A percentile compares a stretch with the other conserved stretches of the same genome.
Conservation (phyloP, 2,329 filamentous ascomycete species). For the Penicillium thymicola region DNA sequence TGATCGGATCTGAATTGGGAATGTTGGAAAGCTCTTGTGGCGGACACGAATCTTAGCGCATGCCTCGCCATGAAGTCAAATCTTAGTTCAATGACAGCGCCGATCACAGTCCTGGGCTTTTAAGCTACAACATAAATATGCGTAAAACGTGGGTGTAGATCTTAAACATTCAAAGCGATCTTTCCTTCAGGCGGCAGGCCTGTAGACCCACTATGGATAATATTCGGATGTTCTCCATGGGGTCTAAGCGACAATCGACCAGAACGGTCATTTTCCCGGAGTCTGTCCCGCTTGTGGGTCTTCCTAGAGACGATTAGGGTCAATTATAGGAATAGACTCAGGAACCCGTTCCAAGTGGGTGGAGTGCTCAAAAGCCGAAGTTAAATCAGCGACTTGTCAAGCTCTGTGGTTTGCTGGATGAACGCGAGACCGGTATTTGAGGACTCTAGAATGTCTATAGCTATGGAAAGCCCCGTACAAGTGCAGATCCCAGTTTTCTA, state of each 20-base stretch:
- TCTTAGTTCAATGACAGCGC: constrained; percentile 6
- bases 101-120: not conserved
- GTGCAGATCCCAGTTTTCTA: constrained; percentile 12
- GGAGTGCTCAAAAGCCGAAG: constrained; percentile 7
- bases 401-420: not conserved
- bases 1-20: not conserved
- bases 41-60: not conserved
- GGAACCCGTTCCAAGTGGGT: not conserved
- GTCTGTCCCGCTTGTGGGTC: not conserved
- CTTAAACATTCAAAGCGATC: not conserved
- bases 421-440: not conserved
- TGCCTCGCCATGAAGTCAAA: not conserved
- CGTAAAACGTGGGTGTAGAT: not conserved
- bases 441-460: not conserved
- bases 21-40: not conserved
- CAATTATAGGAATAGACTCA: not conserved
- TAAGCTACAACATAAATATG: not conserved
- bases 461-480: constrained; percentile 2
- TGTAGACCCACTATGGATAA: not conserved
- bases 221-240: not conserved
- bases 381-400: constrained; percentile 10
- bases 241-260: not conserved
- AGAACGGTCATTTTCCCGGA: not conserved
- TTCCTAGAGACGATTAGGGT: not conserved
- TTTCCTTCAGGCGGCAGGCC: constrained; percentile 1